Base-by-base conservation (phyloP, 805 yeast species). In the Yueomyces sinensis region DNA sequence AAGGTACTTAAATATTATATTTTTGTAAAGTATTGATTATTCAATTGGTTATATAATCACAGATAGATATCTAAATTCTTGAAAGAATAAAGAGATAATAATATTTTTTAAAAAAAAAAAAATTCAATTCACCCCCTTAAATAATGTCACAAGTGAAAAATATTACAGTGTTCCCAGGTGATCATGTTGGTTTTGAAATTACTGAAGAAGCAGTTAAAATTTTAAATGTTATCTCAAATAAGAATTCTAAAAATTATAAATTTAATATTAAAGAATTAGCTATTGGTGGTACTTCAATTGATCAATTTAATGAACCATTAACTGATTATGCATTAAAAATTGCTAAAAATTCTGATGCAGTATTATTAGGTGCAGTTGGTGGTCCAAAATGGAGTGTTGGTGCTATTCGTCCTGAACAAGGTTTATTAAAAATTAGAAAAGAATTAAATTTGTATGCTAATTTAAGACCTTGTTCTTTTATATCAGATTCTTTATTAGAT, bases 381-480 rank as follows among this genome's bases (percentile, higher is more conserved):
- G 98, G 98, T 24, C 98, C 98, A 41, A 91, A 91, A 63, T 91
- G 98, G 98, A 97, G 97, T 27, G 82, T 96, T 19, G 96, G 96
- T 33, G 54, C 70, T 11, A 97, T 89, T 32, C 77, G 98, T 65
- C 98, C 98, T 34, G 98, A 91, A 60, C 97, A 84, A 63, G 98
- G 98, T 40, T 70, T 91, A 46, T 70, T 91, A 44, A 73, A 87
- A 65, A 89, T 91, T 59, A 76, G 98, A 62, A 91, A 91, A 61
- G 97, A 86, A 59, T 72, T 91, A 55, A 82, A 80, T 58, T 67
- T 91, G 46, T 91, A 91, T 59, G 98, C 98, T 39, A 91, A 91
- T 62, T 72, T 91, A 61, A 80, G 98, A 60, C 98, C 98, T 32
- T 89, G 97, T 62, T 82, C 78, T 62, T 91, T 91, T 64, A 93